Evolutionary conservation across 164 flowering plant species (phyloP).

Genomic region (Piper longum): DNA sequence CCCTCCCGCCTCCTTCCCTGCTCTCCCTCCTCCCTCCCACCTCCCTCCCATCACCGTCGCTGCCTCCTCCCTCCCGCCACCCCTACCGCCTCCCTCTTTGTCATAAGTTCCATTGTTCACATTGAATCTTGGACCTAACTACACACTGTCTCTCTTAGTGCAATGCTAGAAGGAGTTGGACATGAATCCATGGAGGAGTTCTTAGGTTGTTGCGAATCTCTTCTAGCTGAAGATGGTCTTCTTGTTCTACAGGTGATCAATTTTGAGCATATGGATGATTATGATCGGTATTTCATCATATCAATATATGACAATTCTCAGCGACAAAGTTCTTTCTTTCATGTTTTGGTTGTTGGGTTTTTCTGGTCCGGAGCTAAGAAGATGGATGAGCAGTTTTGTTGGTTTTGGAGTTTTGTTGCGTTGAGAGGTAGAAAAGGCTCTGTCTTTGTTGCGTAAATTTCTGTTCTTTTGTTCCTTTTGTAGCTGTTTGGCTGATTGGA

Average conservation of each 20-base stretch:
- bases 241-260: slow-evolving; percentile 73
- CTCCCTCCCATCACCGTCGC: too few relatives aligned
- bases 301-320: not conserved
- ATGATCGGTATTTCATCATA: not conserved
- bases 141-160: slow-evolving; percentile 36
- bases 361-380: too few relatives aligned
- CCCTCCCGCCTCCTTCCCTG: too few relatives aligned
- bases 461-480: too few relatives aligned
- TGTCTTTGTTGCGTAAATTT: too few relatives aligned
- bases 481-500: too few relatives aligned
- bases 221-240: slow-evolving; percentile 63
- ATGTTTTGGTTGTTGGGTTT: not conserved
- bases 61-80: too few relatives aligned
- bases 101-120: slow-evolving; percentile 13
- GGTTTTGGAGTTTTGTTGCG: too few relatives aligned
- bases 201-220: slow-evolving; percentile 66
- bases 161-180: slow-evolving; percentile 87
- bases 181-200: slow-evolving; percentile 86
- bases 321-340: not conserved
- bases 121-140: not conserved
- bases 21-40: too few relatives aligned
- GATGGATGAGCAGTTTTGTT: too few relatives aligned
- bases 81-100: too few relatives aligned
- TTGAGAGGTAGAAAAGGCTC: too few relatives aligned
- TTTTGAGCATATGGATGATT: not conserved